Conservation (phyloP, 2,329 filamentous ascomycete genomes). For the Trichophyton equinum region DNA sequence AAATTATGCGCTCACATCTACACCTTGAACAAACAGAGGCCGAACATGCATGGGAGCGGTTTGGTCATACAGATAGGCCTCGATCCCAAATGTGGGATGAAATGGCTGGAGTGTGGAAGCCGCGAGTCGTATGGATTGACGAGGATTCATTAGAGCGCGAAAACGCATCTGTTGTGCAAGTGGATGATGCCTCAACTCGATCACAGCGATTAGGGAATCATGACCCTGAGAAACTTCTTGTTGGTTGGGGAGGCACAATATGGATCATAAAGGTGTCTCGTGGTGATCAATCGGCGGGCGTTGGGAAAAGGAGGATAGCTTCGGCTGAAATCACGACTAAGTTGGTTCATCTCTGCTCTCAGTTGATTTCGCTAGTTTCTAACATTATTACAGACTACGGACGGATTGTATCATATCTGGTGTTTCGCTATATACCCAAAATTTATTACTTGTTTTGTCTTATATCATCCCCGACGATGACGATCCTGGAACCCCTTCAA, state of each 20-base stretch:
- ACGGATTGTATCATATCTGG: conserved; percentile 98
- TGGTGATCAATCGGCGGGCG: conserved; percentile 54
- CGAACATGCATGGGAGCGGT: conserved; percentile 85
- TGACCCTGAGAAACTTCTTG: conserved; percentile 59
- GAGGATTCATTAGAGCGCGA: conserved; percentile 65
- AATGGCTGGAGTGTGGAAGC: conserved; percentile 94
- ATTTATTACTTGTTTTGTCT: conserved; percentile 77
- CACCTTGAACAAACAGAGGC: conserved; percentile 62
- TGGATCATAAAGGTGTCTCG: conserved; percentile 91
- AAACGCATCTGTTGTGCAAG: conserved; percentile 36
- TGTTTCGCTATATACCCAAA: conserved; percentile 90
- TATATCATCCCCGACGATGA: conserved; percentile 67
- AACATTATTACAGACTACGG: conserved; percentile 49
- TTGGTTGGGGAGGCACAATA: conserved; percentile 91
- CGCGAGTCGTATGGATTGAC: conserved; percentile 84
- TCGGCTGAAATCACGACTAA: conserved; percentile 85
- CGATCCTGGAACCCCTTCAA: conserved; percentile 38
- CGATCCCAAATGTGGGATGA: conserved; percentile 83
- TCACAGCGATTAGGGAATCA: conserved; percentile 10
- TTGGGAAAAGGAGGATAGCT: conserved; percentile 59
- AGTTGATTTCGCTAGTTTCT: neutral
- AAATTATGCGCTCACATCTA: conserved; percentile 87
- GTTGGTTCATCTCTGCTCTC: conserved; percentile 32
- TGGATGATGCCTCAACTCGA: conserved; percentile 9
- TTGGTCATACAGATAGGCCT: conserved; percentile 82